A percentile compares a stretch with the other conserved stretches of the same genome.
These are phyloP conservation scores for Aspergillus campestris DNA, from an alignment of 495 filamentous ascomycete genomes.

Conservation along the genomic window DNA sequence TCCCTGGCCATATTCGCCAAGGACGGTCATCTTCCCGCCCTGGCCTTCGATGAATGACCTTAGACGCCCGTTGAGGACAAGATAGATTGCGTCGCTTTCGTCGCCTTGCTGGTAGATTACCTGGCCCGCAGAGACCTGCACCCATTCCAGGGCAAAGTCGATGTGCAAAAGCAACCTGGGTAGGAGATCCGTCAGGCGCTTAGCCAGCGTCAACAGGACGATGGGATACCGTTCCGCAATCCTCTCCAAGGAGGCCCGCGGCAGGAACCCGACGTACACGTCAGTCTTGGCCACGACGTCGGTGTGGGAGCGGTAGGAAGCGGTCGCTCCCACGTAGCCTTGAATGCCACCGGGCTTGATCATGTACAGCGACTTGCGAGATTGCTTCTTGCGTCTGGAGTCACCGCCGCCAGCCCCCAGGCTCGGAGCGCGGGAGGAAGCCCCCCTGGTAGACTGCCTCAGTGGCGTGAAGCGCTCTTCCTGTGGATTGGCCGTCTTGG, in stretches of 20 bases:
- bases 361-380: conserved; percentile 70
- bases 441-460: conserved; percentile 36
- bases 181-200: conserved; percentile 79
- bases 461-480: conserved; percentile 43
- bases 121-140: conserved; percentile 90
- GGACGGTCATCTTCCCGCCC: conserved; percentile 76
- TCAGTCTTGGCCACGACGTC: conserved; percentile 97
- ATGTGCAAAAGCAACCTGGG: conserved; percentile 93
- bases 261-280: conserved; percentile 95
- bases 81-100: conserved; percentile 97
- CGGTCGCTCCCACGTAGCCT: conserved; percentile 87
- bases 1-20: conserved; percentile 91
- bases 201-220: conserved; percentile 89
- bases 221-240: conserved; percentile 90
- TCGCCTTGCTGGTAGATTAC: conserved; percentile 90
- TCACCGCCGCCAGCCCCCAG: conserved; percentile 25
- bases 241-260: conserved; percentile 74
- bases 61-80: conserved; percentile 88
- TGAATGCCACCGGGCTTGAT: conserved; percentile 94
- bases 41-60: conserved; percentile 69
- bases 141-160: conserved; percentile 96
- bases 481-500: conserved; percentile 18
- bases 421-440: conserved; percentile 32
- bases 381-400: conserved; percentile 40
- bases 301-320: conserved; percentile 90